Evolutionary conservation across 257 asterid genomes (phyloP), one percentile per base, ranked within the genome.

Genomic region (Solanum chiquidenum): DNA sequence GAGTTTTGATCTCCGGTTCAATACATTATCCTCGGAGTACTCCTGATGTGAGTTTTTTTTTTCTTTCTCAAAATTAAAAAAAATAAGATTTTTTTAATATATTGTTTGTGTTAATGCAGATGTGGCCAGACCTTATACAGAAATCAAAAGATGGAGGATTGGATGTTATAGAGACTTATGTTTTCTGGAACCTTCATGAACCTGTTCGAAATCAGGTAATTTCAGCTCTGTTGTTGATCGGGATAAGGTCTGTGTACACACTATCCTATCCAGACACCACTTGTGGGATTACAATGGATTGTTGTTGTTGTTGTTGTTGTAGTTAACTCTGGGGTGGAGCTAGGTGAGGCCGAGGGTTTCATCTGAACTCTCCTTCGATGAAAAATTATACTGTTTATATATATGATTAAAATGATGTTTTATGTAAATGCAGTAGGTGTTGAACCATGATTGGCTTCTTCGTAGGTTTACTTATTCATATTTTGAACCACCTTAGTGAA

Each of bases 121-220:
- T 96, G 99, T 96, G 99, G 99, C 97, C 98, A 21, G 98, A 94
- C 86, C 92, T 96, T 88, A 93, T 96, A 82, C 95, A 94, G 87
- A 95, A 95, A 88, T 91, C 98, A 0, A 96, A 96, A 84, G 98
- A 93, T 21, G 99, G 99, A 88, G 99, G 99, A 1, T 87, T 96
- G 93, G 98, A 96, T 90, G 91, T 89, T 14, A 93, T 96, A 7
- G 94, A 96, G 82, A 96, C 99, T 12, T 96, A 92, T 66, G 95
- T 96, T 38, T 96, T 96, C 94, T 96, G 99, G 99, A 94, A 95
- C 87, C 83, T 92, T 89, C 99, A 96, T 77, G 99, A 96, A 90
- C 95, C 98, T 46, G 94, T 92, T 89, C 92, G 93, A 72, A 96
- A 95, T 86, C 92, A 96, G 98, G 98, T 95, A 49, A 25, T 66